These are phyloP conservation scores for Xylaria curta DNA, from an alignment of 495 filamentous ascomycete species.

Conservation along the genomic window DNA sequence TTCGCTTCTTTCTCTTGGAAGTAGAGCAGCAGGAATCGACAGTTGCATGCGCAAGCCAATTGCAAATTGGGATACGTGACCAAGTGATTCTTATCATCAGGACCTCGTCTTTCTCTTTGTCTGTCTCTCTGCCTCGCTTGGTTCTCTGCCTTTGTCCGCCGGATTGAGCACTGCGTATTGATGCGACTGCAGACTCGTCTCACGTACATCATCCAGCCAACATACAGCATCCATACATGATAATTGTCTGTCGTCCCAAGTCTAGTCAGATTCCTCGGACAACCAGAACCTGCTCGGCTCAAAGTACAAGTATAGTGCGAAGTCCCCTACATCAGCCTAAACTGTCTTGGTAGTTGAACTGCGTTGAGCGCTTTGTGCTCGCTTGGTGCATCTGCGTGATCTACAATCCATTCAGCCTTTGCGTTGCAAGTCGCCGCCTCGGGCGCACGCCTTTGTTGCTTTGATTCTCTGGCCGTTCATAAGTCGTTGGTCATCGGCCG, in stretches of 20 bases:
- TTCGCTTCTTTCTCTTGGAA: not conserved
- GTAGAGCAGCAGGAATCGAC: slow-evolving; percentile 19
- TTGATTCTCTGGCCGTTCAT: not conserved
- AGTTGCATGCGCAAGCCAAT: slow-evolving; percentile 17
- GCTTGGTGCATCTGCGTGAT: slow-evolving; percentile 26
- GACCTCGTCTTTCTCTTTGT: slow-evolving; percentile 10
- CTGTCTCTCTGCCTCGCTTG: not conserved
- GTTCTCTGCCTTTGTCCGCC: slow-evolving; percentile 7
- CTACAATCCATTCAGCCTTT: slow-evolving; percentile 15
- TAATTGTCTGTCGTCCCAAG: slow-evolving; percentile 17
- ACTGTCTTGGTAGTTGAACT: slow-evolving; percentile 29
- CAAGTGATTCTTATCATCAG: slow-evolving; percentile 23
- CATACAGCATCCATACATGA: slow-evolving; percentile 22
- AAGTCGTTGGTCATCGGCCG: not conserved
- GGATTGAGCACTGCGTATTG: slow-evolving; percentile 22
- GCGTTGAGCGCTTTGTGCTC: slow-evolving; percentile 24
- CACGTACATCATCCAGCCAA: slow-evolving; percentile 3
- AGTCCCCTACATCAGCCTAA: slow-evolving; percentile 8
- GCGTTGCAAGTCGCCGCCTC: slow-evolving; percentile 19
- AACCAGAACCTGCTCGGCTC: slow-evolving; percentile 1
- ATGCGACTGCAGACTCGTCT: slow-evolving; percentile 24
- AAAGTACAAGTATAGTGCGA: slow-evolving; percentile 21
- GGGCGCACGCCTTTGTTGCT: slow-evolving; percentile 2
- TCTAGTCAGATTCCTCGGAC: slow-evolving; percentile 15
- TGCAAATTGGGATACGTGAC: slow-evolving; percentile 26